Evolutionary conservation across 2,329 filamentous ascomycete species (phyloP).

Genomic region (Penicillium glabrum): DNA sequence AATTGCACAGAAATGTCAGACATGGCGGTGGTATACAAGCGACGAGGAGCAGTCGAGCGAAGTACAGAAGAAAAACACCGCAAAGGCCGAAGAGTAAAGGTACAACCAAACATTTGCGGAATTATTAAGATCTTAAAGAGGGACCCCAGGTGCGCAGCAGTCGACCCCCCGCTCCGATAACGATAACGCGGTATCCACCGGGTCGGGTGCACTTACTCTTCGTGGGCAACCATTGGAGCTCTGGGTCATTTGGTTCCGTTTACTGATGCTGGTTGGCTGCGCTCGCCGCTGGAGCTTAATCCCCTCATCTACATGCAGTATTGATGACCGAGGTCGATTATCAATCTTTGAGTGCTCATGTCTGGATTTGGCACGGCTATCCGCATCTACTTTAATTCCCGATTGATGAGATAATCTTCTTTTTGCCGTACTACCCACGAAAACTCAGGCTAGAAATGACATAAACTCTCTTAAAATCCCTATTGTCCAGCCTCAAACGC

Average conservation of each 20-base stretch:
- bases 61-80: slow-evolving; percentile 9
- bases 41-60: slow-evolving; percentile 6
- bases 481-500: neutral
- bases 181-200: slow-evolving; percentile 20
- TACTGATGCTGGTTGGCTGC: slow-evolving; percentile 11
- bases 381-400: neutral
- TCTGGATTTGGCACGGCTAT: neutral
- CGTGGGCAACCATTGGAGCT: slow-evolving; percentile 15
- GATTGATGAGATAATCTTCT: neutral
- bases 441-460: neutral
- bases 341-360: neutral
- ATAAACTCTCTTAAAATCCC: neutral
- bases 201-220: slow-evolving; percentile 38
- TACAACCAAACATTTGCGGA: slow-evolving; percentile 11
- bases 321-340: neutral
- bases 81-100: slow-evolving; percentile 8
- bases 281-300: neutral
- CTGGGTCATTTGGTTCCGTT: neutral
- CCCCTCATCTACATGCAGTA: neutral
- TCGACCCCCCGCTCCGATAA: slow-evolving; percentile 20
- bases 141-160: neutral
- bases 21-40: slow-evolving; percentile 36
- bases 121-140: slow-evolving; percentile 5
- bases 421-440: neutral
- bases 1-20: slow-evolving; percentile 53